Base-by-base conservation (phyloP, 371 early-diverging fungal genomes). In the Apophysomyces variabilis region DNA sequence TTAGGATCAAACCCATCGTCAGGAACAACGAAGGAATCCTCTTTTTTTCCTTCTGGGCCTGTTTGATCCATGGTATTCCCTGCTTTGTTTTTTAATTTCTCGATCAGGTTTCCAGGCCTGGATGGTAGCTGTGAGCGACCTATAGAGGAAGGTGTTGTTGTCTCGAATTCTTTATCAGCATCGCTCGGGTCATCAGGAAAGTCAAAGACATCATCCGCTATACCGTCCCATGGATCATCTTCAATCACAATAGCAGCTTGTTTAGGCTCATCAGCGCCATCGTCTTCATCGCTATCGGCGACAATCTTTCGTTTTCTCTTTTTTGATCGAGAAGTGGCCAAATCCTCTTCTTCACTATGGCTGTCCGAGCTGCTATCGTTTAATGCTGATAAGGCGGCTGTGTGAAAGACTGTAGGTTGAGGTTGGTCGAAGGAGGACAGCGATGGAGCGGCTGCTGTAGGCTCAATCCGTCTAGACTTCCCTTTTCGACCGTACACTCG, bases 1-100 rank as follows among this genome's bases (percentile, higher is more conserved):
- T 21, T 44, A n/a, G 39, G 44, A 32, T 41, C 43, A 39, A 50
- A 50, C n/a, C 38, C 60, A 41, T 58, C 59, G n/a, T 60, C 60
- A 44, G 21, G 32, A 39, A 60, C 60, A 21, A 60, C 45, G 13
- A 60, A 60, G 4, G 39, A 45, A 44, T 44, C 43, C 12, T 60
- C 60, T 21, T 43, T 21, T 2, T 26, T 26, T 26, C 3, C 32
- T 26, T 26, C 32, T 26, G 32, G 32, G 21, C 9, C 11, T 16
- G 18, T 4, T 7, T 21, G 54, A 7, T 50, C 5, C 8, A 4
- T 26, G 9, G 54, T 50, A 50, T 16, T 21, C 9, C 21, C 5
- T 21, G 21, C 21, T 18, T n/a, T 50, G 5, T 11, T 5, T 13
- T 8, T 13, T 13, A 41, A 41, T 41, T 41, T 41, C 41, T 41